Base-by-base conservation (phyloP, 2,329 filamentous ascomycete species). In the Camillea tinctor region DNA sequence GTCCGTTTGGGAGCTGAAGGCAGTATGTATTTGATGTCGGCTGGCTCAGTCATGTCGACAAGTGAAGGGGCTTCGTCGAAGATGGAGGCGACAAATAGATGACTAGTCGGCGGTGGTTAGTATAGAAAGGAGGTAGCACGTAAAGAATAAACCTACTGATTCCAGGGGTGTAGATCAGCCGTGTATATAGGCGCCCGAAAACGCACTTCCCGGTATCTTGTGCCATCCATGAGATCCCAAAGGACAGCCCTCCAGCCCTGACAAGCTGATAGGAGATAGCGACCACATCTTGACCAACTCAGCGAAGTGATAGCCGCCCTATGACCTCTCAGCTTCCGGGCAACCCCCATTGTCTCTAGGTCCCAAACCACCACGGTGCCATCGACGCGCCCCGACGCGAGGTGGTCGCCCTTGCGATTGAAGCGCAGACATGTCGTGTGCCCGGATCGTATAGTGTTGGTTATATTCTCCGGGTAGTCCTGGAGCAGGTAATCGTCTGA, bases 191-290 rank as follows among this genome's bases (percentile, higher is more conserved):
- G 93, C 2, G 93, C 92, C 66, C 94, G 89, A 71, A 99, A 97
- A 66, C 93, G 90, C 69, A 97, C 90, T 67, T 92, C 93, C 66
- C 93, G 89, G 70, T 93, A 80, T 61, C 91, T 81, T 71, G 89
- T 83, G 52, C 85, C 82, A 60, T 86, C 81, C 57, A 84, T 84
- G 60, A 99, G 80, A 75, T 99, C 95, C 95, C 95, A 99, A 0
- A 99, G 82, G 55, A 97, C 93, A 64, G 91, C 93, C 76, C 96
- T 96, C 91, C 94, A 98, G 71, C 97, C 95, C 74, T 97, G 92
- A 51, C 93, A 96, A 11, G 93, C 91, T 60, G 92, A 97, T 59
- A 99, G 84, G 56, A 99, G 82, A 76, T 97, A 98, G 66, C 92
- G 86, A 23, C 95, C 94, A 77, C 93, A 92, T 69, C 89, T 85